Conservation (phyloP, 78 protist species). For the Speleostelium caveatum region DNA sequence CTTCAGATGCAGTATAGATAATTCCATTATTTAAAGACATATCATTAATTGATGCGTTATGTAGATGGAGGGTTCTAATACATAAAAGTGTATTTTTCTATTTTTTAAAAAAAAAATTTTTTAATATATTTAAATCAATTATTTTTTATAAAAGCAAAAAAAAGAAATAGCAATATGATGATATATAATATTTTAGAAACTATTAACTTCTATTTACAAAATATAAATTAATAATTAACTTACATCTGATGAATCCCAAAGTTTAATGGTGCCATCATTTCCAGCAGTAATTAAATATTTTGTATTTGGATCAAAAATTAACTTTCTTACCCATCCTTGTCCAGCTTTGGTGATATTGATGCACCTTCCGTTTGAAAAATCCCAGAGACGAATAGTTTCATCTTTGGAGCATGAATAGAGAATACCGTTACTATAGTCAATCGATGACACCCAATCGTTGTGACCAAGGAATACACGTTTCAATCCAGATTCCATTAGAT, state of each 20-base stretch:
- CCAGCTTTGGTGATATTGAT: slow-evolving; percentile 11
- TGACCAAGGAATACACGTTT: slow-evolving; percentile 68
- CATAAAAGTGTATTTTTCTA: background rate
- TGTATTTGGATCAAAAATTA: background rate
- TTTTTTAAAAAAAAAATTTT: background rate
- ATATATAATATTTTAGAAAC: slow-evolving; percentile 7
- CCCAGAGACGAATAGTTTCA: slow-evolving; percentile 58
- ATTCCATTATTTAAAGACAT: background rate
- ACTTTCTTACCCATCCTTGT: slow-evolving; percentile 69
- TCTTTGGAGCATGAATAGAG: slow-evolving; percentile 34
- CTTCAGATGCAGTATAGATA: slow-evolving; percentile 4
- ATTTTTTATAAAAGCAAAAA: no score
- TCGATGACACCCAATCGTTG: slow-evolving; percentile 17
- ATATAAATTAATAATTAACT: background rate
- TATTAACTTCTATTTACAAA: background rate
- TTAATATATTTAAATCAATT: no score
- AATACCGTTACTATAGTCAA: background rate
- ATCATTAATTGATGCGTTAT: background rate
- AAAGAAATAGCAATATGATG: slow-evolving; percentile 3
- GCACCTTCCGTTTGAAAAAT: slow-evolving; percentile 61
- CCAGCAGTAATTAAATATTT: slow-evolving; percentile 36
- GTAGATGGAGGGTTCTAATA: background rate
- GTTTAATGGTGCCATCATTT: slow-evolving; percentile 48
- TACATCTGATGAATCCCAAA: slow-evolving; percentile 4
- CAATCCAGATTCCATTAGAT: background rate